Evolutionary conservation across 1,139 yeast genomes (phyloP), one percentile per base, ranked within the genome.

Genomic region (Yamadazyma jaroonii): DNA sequence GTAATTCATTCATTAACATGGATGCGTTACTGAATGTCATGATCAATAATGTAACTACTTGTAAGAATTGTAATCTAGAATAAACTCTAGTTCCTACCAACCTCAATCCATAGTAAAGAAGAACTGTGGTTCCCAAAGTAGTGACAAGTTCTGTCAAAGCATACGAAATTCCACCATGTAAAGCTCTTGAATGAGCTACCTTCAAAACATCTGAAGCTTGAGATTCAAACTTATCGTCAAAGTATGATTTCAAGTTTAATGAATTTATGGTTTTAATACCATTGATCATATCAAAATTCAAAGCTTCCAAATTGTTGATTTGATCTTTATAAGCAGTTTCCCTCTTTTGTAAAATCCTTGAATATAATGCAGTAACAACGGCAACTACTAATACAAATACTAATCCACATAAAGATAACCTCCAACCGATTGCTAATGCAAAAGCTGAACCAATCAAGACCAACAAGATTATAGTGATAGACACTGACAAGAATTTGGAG

Each of bases 401-500:
- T 8, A 89, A 50, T 2, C 95, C 94, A 1, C 87, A 92, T 11
- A 90, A 61, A 1, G 96, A 77, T 34, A 92, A 64, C 49, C 82
- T 84, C 97, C 97, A 92, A 0, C 96, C 96, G n/a, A 73, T 55
- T 0, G 71, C 69, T 5, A 88, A 48, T 0, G 96, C 81, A 97
- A 97, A 90, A 5, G 77, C 62, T 4, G 81, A 48, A 3, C 96
- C 95, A 15, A 80, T 60, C 0, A 67, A 29, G 0, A 83, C 64
- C 39, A 89, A 69, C 0, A 79, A 62, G 1, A 74, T 38, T 34
- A 85, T 68, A 4, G 81, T 75, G 1, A 78, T 50, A 0, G 74
- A 37, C 0, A 84, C 72, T 9, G 81, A 67, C 25, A 87, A 53
- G 45, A 83, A 81, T 30, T 77, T 77, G 1, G 88, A 71, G 2